phyloP scores from a whole-genome alignment of 2,329 filamentous ascomycete species.

The Thyridium curvatum region DNA sequence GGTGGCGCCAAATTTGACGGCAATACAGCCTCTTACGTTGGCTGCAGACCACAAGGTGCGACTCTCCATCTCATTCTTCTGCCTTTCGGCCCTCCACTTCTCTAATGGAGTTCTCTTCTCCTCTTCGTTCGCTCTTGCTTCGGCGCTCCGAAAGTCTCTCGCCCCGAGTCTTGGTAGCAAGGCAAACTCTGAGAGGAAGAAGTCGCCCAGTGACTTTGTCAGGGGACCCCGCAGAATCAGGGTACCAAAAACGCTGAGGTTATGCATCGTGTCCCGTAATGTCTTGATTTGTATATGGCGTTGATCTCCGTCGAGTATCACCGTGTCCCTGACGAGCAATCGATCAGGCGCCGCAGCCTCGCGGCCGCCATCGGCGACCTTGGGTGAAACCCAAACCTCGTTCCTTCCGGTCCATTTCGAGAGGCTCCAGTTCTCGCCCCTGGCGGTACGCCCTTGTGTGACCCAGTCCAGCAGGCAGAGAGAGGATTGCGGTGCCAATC shows the following conservation, averaged over 20 bases:
- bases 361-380: slow-evolving; percentile 10
- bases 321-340: slow-evolving; percentile 77
- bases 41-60: slow-evolving; percentile 78
- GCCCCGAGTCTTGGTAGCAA: slow-evolving; percentile 75
- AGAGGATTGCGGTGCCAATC: slow-evolving; percentile 47
- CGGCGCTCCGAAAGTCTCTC: slow-evolving; percentile 63
- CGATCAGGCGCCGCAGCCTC: slow-evolving; percentile 28
- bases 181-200: slow-evolving; percentile 75
- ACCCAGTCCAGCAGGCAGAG: slow-evolving; percentile 93
- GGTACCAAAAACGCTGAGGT: slow-evolving; percentile 74
- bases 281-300: slow-evolving; percentile 30
- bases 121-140: slow-evolving; percentile 37
- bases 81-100: slow-evolving; percentile 47
- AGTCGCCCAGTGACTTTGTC: slow-evolving; percentile 59
- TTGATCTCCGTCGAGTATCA: slow-evolving; percentile 60
- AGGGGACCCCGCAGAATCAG: slow-evolving; percentile 72
- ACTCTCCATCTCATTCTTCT: slow-evolving; percentile 50
- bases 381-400: slow-evolving; percentile 62
- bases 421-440: slow-evolving; percentile 86
- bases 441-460: slow-evolving; percentile 75
- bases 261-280: slow-evolving; percentile 61
- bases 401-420: slow-evolving; percentile 75
- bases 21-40: slow-evolving; percentile 71
- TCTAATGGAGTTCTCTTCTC: slow-evolving; percentile 30
- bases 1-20: slow-evolving; percentile 84